Base-by-base conservation (phyloP, 768 basidiomycete species). In the Mycena capillaripes region DNA sequence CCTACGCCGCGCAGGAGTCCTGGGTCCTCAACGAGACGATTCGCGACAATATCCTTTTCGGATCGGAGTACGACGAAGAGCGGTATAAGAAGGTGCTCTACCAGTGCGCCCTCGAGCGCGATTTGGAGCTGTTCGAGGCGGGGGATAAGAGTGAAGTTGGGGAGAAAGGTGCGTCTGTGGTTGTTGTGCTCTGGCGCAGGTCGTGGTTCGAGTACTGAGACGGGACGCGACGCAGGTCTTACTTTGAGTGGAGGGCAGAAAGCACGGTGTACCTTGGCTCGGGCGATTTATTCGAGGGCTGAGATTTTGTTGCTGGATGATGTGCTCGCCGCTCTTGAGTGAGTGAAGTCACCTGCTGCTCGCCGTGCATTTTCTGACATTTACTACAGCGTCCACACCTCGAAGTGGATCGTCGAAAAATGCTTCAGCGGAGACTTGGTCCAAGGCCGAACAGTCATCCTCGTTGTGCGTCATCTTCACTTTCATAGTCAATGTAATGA, bases 1-100 rank as follows among this genome's bases (percentile, higher is more conserved):
- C 94, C 1, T 95, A 94, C 78, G 92, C 93, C 5, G 92, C 93
- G 4, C 95, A 97, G 78, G 94, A 95, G 77, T 90, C 93, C 2
- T 97, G 95, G 95, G 91, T 95, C 3, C 89, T 92, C 78, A 95
- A 95, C 74, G 92, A 92, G 72, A 94, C 93, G 0, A 93, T 95
- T 62, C 85, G 83, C 78, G 93, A 95, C 44, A 97, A 97, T 76
- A 93, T 97, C 69, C 81, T 94, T 59, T 97, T 97, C 73, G 95
- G 96, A 30, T 82, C 90, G 11, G 87, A 90, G 0, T 96, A 90
- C 72, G 93, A 97, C 46, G 92, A 95, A 78, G 89, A 88, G 69
- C 87, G 92, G 17, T 97, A 97, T 78, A 91, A 91, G 86, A 89
- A 91, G 78, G 94, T 93, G 2, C 81, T 97, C 42, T 82, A 87